Evolutionary conservation across 176 grass and related monocot species (phyloP), one percentile per base, ranked within the genome.

Genomic region (Cenchrus fungigraminus): DNA sequence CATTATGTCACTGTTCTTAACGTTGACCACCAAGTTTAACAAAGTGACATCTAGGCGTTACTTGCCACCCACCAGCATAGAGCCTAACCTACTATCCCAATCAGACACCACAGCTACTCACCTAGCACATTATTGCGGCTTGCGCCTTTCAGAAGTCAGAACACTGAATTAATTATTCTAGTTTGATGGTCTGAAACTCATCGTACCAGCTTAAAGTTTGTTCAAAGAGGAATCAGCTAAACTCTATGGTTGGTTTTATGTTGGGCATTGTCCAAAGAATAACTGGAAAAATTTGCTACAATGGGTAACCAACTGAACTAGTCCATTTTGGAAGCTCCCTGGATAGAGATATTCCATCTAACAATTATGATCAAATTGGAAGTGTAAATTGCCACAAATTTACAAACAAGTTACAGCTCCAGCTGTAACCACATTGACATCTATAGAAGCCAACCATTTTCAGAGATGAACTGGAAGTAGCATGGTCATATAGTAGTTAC

Each of bases 401-500:
- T 56, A 32, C 3, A 11, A 65, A 29, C 4, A 14, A 31, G 12
- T 12, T 70, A 40, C 43, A n/a, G 40, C 8, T 25, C 57, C 37
- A 57, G 6, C 66, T 82, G 51, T 19, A 65, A 51, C 72, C 8
- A 14, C 6, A 59, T 42, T 51, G 78, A 19, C 71, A 83, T 55
- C 17, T 58, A 20, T 52, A 20, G 34, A 40, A n/a, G 54, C 9
- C 5, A 37, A 25, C 46, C 55, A 3, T 62, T n/a, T 62, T 62
- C 59, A 25, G 59, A 62, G 2, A 62, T 62, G n/a, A 62, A 11
- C 55, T 62, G 28, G 16, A 79, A 68, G 17, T 60, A 65, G 42
- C 14, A n/a, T 63, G 53, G 22, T 20, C n/a, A 62, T 2, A 44
- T 12, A 76, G 57, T 11, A 86, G 51, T 66, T 95, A 98, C 96